Evolutionary conservation across 371 early-diverging fungal species (phyloP).

Genomic region (Mucor velutinosus): DNA sequence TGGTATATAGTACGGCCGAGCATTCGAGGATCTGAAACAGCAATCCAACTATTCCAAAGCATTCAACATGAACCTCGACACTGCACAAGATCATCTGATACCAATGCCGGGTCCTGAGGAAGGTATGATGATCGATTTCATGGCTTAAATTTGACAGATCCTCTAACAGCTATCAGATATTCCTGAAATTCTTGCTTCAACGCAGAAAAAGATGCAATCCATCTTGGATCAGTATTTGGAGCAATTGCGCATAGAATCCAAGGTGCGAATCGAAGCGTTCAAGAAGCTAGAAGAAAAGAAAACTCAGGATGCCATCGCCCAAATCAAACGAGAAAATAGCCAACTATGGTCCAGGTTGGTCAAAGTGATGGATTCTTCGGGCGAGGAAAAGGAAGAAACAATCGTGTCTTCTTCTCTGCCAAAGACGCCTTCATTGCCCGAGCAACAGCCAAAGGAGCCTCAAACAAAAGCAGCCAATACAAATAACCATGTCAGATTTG

Average conservation of each 20-base stretch:
- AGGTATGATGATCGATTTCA: not conserved
- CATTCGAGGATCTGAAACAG: constrained; percentile 14
- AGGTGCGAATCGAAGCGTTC: constrained; percentile 33
- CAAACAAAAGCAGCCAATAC: not conserved
- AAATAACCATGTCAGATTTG: constrained; percentile 15
- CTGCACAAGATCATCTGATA: constrained; percentile 1
- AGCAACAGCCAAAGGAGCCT: not conserved
- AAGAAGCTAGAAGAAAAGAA: constrained; percentile 26
- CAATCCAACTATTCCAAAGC: constrained; percentile 23
- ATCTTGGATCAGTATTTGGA: constrained; percentile 30
- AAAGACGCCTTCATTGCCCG: not conserved
- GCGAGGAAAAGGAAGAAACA: not conserved
- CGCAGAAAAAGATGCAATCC: constrained; percentile 26
- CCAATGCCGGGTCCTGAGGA: constrained; percentile 6
- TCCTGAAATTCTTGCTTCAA: constrained; percentile 11
- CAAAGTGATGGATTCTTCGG: constrained; percentile 3
- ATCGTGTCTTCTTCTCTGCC: not conserved
- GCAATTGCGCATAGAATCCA: constrained; percentile 24
- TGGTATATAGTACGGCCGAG: constrained; percentile 18
- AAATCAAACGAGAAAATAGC: constrained; percentile 29
- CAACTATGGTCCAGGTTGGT: constrained; percentile 33
- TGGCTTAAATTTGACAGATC: not conserved
- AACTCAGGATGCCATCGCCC: constrained; percentile 12
- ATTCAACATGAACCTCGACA: constrained; percentile 27
- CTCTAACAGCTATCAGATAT: constrained; percentile 5